Base-by-base conservation (phyloP, 371 early-diverging fungal species). In the Mucor velutinosus region DNA sequence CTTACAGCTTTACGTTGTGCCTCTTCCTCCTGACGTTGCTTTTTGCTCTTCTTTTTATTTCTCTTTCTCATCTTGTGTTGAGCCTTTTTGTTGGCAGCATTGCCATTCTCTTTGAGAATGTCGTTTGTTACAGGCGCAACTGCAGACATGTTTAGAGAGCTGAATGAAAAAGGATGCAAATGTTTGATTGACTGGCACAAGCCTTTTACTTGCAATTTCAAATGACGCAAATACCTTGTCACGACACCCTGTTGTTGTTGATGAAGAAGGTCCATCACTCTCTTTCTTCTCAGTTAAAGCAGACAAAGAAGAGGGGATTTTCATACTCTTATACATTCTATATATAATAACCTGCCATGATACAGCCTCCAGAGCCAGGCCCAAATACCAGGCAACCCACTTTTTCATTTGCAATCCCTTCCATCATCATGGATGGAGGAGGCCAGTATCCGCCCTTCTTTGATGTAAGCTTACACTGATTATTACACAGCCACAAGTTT, bases 371-470 rank as follows among this genome's bases (percentile, higher is more conserved):
- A 21, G 45, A 68, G 53, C 56, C 69, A 23, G 64, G 69, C 47
- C 27, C 33, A 25, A 60, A 49, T 19, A 53, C 59, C 56, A 68
- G 63, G 56, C 69, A 55, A 14, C 47, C 33, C 43, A 12, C 43
- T 10, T 65, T 61, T 45, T 32, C 68, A 6, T 75, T 78, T 55
- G 60, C 64, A 21, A 74, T 78, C 51, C 73, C 76, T 17, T 81
- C 77, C 17, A 65, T 76, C 17, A 45, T 41, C 10, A 60, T 58
- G 30, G 76, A 73, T 62, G 76, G 65, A 55, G 68, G 68, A n/a
- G 39, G 60, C 14, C 69, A 66, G 70, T 83, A 74, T 71, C 83
- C 83, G n/a, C 83, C 83, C 15, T 80, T 72, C 63, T 73, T 83
- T 69, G 83, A 83, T 69, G 83, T 83, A 79, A 58, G 69, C 45